phyloP scores from a whole-genome alignment of 805 yeast genomes.

The Saturnispora sekii region DNA sequence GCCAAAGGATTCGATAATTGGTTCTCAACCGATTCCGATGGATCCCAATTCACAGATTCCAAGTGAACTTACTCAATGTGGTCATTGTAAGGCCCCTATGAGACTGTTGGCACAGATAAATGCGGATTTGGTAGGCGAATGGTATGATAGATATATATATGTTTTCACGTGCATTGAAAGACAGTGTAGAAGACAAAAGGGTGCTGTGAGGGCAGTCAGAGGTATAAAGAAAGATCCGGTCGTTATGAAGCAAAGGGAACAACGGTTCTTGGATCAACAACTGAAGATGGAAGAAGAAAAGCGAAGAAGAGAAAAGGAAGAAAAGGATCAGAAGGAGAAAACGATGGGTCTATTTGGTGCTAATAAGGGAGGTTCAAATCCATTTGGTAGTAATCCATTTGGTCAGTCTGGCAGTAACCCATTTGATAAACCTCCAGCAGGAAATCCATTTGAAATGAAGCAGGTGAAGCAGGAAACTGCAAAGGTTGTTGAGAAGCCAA shows the following conservation, averaged over 20 bases:
- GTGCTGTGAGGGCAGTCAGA: conserved; percentile 67
- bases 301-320: conserved; percentile 34
- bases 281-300: conserved; percentile 35
- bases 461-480: conserved; percentile 1
- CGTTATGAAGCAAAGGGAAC: conserved; percentile 32
- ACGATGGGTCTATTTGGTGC: conserved; percentile 25
- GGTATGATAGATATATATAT: conserved; percentile 75
- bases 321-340: conserved; percentile 29
- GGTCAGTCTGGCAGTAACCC: conserved; percentile 21
- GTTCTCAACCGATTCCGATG: conserved; percentile 72
- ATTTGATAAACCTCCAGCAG: conserved; percentile 9
- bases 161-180: conserved; percentile 63
- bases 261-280: conserved; percentile 22
- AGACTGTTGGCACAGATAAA: conserved; percentile 68
- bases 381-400: conserved; percentile 25
- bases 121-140: conserved; percentile 62
- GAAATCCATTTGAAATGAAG: conserved; percentile 18
- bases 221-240: conserved; percentile 58
- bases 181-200: conserved; percentile 57
- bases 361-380: conserved; percentile 13
- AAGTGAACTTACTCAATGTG: conserved; percentile 47
- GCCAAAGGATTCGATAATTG: conserved; percentile 66
- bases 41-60: conserved; percentile 50
- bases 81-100: conserved; percentile 52
- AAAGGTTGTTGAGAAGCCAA: not conserved